Evolutionary conservation across 768 basidiomycete species (phyloP).

Genomic region (Lactifluus pinguis): DNA sequence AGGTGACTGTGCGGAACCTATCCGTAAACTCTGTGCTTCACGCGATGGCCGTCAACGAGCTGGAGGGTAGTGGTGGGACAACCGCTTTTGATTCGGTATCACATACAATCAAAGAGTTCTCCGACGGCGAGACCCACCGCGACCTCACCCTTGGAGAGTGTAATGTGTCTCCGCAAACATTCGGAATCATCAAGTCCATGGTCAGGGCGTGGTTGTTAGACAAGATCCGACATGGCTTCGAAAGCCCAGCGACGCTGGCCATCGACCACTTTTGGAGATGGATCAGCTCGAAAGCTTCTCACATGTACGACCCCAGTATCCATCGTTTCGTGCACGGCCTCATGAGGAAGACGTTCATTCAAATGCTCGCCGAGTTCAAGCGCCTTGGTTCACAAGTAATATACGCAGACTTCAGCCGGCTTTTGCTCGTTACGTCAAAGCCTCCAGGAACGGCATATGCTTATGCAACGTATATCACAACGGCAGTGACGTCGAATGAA

Average conservation of each 20-base stretch:
- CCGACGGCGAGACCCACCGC: constrained; percentile 52
- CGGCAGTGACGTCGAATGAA: constrained; percentile 89
- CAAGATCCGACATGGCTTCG: constrained; percentile 59
- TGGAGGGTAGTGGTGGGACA: constrained; percentile 90
- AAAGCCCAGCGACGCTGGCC: constrained; percentile 56
- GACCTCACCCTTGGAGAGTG: constrained; percentile 85
- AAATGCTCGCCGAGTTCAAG: constrained; percentile 93
- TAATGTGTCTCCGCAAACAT: constrained; percentile 78
- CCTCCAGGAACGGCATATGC: constrained; percentile 93
- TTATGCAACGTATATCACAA: constrained; percentile 90
- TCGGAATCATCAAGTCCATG: constrained; percentile 77
- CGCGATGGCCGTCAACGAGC: constrained; percentile 90
- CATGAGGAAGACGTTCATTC: constrained; percentile 97
- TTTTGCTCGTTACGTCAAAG: constrained; percentile 89
- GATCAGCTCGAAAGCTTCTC: constrained; percentile 78
- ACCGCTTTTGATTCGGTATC: constrained; percentile 92
- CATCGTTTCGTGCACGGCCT: constrained; percentile 90
- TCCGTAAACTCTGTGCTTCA: constrained; percentile 93
- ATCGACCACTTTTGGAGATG: constrained; percentile 98
- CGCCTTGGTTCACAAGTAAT: constrained; percentile 89
- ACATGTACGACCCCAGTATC: constrained; percentile 86
- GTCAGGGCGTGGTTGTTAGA: constrained; percentile 88
- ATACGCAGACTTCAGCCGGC: constrained; percentile 86
- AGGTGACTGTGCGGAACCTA: constrained; percentile 79
- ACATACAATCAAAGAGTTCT: constrained; percentile 84